phyloP scores from a whole-genome alignment of 139 green algal species.

The Coelastrella sp. region DNA sequence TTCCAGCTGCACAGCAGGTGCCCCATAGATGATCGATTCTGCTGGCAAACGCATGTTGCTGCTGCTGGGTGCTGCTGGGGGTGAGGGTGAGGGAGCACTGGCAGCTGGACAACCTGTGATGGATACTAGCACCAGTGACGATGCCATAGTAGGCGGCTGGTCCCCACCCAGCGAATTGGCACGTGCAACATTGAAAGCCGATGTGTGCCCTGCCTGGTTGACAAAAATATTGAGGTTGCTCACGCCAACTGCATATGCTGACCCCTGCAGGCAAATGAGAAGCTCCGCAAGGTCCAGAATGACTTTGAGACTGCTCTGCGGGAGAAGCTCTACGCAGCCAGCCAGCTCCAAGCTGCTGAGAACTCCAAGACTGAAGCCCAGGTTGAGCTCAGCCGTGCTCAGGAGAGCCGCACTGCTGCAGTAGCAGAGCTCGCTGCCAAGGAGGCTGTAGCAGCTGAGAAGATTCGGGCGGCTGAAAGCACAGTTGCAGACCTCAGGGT shows the following conservation, averaged over 20 bases:
- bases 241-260: conserved; percentile 13
- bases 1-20: neutral
- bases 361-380: neutral
- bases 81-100: neutral
- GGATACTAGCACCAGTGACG: conserved; percentile 16
- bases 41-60: neutral
- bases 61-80: neutral
- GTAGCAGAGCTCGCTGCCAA: neutral
- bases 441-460: conserved; percentile 19
- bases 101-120: conserved; percentile 4
- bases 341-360: neutral
- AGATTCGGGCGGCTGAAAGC: conserved; percentile 18
- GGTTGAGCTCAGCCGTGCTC: neutral
- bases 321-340: conserved; percentile 13
- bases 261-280: neutral
- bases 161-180: conserved; percentile 39
- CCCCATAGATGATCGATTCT: neutral
- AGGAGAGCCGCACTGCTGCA: conserved; percentile 8
- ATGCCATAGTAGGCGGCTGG: conserved; percentile 17
- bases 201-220: no score
- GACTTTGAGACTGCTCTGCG: neutral
- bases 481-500: neutral
- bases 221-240: neutral
- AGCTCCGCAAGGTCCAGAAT: neutral
- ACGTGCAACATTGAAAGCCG: neutral